phyloP scores from a whole-genome alignment of 352 stramenopile species.

The Phytophthora syringae region DNA sequence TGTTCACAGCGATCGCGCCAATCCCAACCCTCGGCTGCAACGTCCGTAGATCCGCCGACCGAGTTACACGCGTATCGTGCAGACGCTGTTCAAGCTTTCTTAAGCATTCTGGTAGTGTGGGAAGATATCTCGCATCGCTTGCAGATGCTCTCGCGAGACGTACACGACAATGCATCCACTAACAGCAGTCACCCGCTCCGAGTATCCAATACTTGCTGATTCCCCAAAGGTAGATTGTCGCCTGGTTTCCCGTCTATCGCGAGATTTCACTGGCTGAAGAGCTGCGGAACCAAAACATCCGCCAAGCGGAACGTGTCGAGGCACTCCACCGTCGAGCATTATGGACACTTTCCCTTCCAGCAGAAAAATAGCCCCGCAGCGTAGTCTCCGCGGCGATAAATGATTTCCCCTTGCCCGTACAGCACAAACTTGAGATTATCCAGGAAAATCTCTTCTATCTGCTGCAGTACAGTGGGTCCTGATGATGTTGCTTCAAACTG shows the following conservation, averaged over 20 bases:
- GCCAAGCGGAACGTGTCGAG: slow-evolving; percentile 44
- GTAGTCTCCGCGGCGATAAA: slow-evolving; percentile 63
- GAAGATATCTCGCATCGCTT: slow-evolving; percentile 42
- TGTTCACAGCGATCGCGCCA: slow-evolving; percentile 26
- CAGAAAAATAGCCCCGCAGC: slow-evolving; percentile 58
- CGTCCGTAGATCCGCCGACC: slow-evolving; percentile 39
- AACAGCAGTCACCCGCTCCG: slow-evolving; percentile 50
- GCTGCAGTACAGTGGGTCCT: slow-evolving; percentile 19
- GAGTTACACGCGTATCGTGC: slow-evolving; percentile 33
- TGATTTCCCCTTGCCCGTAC: slow-evolving; percentile 66
- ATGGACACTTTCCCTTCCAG: slow-evolving; percentile 52
- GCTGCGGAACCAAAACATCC: slow-evolving; percentile 59
- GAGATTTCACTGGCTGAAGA: slow-evolving; percentile 16
- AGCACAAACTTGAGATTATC: slow-evolving; percentile 67
- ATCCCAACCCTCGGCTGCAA: slow-evolving; percentile 25
- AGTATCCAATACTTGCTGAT: slow-evolving; percentile 31
- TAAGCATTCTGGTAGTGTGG: slow-evolving; percentile 40
- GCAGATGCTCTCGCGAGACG: slow-evolving; percentile 50
- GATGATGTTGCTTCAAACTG: neutral
- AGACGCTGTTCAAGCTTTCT: slow-evolving; percentile 40
- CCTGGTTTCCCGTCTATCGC: slow-evolving; percentile 13
- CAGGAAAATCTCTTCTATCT: slow-evolving; percentile 56
- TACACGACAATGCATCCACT: slow-evolving; percentile 66
- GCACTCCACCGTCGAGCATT: slow-evolving; percentile 27
- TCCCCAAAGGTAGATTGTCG: slow-evolving; percentile 10